phyloP scores from a whole-genome alignment of 176 grass and related monocot genomes.

The Hyparrhenia diplandra region DNA sequence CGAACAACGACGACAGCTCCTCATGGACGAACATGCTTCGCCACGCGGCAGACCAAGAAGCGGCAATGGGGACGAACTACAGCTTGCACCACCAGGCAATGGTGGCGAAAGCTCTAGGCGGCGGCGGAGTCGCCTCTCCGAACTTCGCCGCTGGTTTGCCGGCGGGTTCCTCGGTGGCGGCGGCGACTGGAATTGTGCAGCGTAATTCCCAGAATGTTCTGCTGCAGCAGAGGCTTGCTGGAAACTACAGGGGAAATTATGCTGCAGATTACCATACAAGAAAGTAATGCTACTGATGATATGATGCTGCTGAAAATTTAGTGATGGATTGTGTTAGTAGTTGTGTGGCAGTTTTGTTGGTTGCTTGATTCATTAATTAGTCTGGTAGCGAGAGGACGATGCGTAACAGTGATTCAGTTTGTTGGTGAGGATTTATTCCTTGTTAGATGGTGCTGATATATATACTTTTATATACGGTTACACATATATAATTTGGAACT shows the following conservation, averaged over 20 bases:
- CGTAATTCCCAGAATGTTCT: not conserved
- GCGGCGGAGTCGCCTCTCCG: not conserved
- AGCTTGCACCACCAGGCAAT: constrained; percentile 33
- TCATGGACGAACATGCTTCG: constrained; percentile 21
- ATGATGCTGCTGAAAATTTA: not conserved
- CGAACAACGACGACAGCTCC: not conserved
- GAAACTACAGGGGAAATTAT: not conserved
- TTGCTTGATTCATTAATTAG: constrained; percentile 23
- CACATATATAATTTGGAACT: not conserved
- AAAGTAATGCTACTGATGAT: not conserved
- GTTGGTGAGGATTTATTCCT: constrained; percentile 3
- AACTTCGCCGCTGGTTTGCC: not conserved
- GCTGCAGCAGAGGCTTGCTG: not conserved
- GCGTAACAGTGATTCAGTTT: not conserved
- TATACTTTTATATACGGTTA: not conserved
- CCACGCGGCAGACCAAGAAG: not conserved
- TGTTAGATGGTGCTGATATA: not conserved
- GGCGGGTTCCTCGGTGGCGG: not conserved
- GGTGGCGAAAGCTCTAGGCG: constrained; percentile 22
- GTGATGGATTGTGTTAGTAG: not conserved
- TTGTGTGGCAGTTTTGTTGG: constrained; percentile 4
- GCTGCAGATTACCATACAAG: not conserved
- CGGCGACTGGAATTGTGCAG: not conserved
- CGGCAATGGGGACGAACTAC: constrained; percentile 22
- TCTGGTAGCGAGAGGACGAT: not conserved